These are phyloP conservation scores for Blastobotrys apis DNA, from an alignment of 1,139 yeast species.

Conservation along the genomic window DNA sequence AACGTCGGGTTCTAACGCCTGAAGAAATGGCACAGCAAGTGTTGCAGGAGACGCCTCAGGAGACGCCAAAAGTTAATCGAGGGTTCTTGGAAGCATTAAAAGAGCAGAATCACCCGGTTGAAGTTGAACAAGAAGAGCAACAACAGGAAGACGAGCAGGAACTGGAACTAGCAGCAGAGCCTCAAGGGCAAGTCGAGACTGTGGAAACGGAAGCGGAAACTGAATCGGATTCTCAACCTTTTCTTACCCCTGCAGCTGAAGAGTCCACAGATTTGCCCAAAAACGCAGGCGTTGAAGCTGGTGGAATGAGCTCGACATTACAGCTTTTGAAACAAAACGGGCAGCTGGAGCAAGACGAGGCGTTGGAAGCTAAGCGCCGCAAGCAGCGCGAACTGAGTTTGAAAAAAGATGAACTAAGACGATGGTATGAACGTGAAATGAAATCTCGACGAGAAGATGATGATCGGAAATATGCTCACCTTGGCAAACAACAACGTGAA, in stretches of 20 bases:
- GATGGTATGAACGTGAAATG: neutral
- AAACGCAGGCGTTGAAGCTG: no score
- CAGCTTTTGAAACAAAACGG: neutral
- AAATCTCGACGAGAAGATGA: constrained; percentile 22
- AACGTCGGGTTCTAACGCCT: constrained; percentile 31
- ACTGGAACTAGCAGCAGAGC: neutral
- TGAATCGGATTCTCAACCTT: no score
- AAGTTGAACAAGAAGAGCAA: no score
- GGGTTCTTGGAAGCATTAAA: neutral
- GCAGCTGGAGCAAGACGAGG: neutral
- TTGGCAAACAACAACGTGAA: neutral
- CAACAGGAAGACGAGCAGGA: neutral
- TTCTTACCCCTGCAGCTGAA: no score
- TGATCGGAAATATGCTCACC: neutral
- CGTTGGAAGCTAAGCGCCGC: neutral
- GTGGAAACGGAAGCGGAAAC: neutral
- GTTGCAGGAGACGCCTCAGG: neutral
- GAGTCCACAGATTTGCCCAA: no score
- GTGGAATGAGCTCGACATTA: constrained; percentile 11
- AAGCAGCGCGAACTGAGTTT: neutral
- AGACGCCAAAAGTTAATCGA: neutral
- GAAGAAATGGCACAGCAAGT: constrained; percentile 27
- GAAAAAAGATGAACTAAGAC: neutral
- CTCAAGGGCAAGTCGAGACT: neutral
- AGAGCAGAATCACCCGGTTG: no score